phyloP scores from a whole-genome alignment of 306 rosid genomes.

The Cercis canadensis region DNA sequence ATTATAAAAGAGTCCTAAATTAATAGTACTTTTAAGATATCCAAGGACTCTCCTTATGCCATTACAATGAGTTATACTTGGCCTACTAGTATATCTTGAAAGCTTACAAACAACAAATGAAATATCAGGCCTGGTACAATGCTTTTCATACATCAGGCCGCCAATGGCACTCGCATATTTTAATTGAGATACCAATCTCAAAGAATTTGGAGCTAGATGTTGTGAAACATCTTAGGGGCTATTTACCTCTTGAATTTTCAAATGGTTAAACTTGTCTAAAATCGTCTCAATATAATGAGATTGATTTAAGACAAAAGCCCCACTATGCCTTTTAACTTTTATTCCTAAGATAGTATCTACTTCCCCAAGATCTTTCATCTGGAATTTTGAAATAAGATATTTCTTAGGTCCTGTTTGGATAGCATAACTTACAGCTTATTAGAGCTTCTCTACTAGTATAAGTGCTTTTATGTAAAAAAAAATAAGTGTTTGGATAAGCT shows the following conservation, averaged over 20 bases:
- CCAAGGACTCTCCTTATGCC: no score
- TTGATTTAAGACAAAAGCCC: background rate
- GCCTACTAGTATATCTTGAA: background rate
- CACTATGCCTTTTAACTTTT: slow-evolving; percentile 1
- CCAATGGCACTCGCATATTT: background rate
- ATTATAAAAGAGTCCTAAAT: background rate
- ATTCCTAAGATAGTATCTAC: slow-evolving; percentile 16
- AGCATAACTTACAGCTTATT: no score
- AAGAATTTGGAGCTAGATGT: background rate
- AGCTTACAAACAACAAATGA: background rate
- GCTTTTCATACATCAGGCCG: background rate
- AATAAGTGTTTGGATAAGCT: no score
- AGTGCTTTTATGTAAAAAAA: no score
- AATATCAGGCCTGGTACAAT: background rate
- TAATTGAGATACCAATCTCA: background rate
- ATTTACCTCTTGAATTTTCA: background rate
- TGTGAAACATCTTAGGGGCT: background rate
- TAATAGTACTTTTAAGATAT: no score
- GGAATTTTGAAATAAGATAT: no score
- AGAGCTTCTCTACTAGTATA: no score
- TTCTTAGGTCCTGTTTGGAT: no score
- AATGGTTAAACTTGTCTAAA: background rate
- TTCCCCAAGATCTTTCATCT: no score
- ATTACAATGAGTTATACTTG: background rate
- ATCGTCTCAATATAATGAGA: background rate